phyloP scores from a whole-genome alignment of 305 asterid species.

The Rubia occidens region DNA sequence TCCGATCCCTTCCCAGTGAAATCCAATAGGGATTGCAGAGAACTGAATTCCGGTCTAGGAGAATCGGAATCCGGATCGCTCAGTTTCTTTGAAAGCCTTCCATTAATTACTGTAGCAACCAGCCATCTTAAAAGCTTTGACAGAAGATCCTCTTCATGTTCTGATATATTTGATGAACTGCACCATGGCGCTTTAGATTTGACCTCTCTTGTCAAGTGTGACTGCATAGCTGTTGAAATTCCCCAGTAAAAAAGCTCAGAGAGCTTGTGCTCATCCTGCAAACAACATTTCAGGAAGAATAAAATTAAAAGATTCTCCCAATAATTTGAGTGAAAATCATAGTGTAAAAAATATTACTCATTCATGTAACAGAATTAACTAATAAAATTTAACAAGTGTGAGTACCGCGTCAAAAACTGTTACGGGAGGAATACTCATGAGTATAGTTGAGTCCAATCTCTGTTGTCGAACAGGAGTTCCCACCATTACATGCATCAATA shows the following conservation, averaged over 20 bases:
- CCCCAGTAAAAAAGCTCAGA: conserved; percentile 60
- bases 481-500: conserved; percentile 39
- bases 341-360: background rate
- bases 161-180: conserved; percentile 20
- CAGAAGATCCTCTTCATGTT: conserved; percentile 38
- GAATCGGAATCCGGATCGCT: conserved; percentile 21
- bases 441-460: conserved; percentile 66
- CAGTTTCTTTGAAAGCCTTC: conserved; percentile 38
- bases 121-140: conserved; percentile 84
- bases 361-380: background rate
- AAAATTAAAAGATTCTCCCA: background rate
- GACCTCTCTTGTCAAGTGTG: conserved; percentile 27
- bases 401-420: conserved; percentile 50
- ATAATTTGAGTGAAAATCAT: background rate
- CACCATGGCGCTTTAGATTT: conserved; percentile 28
- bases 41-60: conserved; percentile 23
- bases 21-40: conserved; percentile 45
- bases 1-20: conserved; percentile 24
- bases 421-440: conserved; percentile 68
- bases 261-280: conserved; percentile 53
- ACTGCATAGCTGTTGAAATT: conserved; percentile 45
- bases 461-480: conserved; percentile 29
- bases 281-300: background rate
- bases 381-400: background rate
- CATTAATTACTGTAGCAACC: conserved; percentile 66